Base-by-base conservation (phyloP, 1,139 yeast genomes). In the Sugiyamaella pinicola region DNA sequence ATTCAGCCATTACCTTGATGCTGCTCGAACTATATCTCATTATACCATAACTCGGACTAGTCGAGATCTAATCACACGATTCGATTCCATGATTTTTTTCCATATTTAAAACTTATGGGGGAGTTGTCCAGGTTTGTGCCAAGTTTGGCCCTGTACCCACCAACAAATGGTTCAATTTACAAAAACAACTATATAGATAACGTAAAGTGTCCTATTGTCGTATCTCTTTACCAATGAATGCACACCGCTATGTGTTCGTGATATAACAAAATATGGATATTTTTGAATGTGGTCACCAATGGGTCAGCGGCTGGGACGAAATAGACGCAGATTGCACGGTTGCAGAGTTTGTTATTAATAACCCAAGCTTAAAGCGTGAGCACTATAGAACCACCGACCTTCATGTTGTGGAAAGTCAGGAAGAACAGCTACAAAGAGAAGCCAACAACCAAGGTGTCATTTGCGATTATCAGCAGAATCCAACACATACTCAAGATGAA, bases 231-330 rank as follows among this genome's bases (percentile, higher is more conserved):
- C 22, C 39, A 35, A 35, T 22, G 26, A 18, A 18, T 26, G 31
- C 4, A 26, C 31, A 26, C 31, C 31, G 17, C 42, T 43, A 43
- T 43, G 47, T 43, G 19, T 21, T 28, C 21, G 12, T 24, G 22
- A 13, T 22, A 13, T 22, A 45, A 4, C 26, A 19, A 13, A 38
- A 33, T 37, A 47, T 47, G 51, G 51, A 47, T 40, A 40, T 47
- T 3, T 47, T 47, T 21, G 46, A 47, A 31, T 47, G 46, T 40
- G 51, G 51, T n/a, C 38, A 47, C 22, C 46, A 47, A 24, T 47
- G 45, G 51, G 15, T 47, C 17, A 34, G 37, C 21, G 45, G 18
- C 13, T 47, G 51, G 51, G 40, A 31, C 13, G 35, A 45, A 18
- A 10, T 24, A 8, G 41, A 21, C 13, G 42, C 37, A n/a, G 47